Percentiles rank a stretch among this genome's conserved stretches.
These are phyloP conservation scores for Leccinum boreale DNA, from an alignment of 768 basidiomycete species.

Conservation along the genomic window DNA sequence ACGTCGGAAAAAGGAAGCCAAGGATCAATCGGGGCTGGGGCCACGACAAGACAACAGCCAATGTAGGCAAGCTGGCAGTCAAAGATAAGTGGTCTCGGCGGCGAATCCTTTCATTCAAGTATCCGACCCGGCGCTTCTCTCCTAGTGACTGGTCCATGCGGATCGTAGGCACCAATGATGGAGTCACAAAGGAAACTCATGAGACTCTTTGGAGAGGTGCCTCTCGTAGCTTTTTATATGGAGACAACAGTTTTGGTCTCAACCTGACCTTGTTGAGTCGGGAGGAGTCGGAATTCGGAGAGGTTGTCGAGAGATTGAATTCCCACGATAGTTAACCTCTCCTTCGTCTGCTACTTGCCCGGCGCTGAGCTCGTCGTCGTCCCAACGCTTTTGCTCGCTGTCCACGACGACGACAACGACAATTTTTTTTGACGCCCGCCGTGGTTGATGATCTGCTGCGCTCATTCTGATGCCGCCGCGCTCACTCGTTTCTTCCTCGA, in stretches of 20 bases:
- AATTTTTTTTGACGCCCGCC: conserved; percentile 6
- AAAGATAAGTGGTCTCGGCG: background rate
- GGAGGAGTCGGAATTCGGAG: conserved; percentile 24
- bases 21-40: background rate
- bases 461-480: conserved; percentile 48
- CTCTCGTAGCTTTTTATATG: too few species aligned
- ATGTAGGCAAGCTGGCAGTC: background rate
- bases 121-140: background rate
- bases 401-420: conserved; percentile 22
- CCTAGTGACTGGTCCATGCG: background rate
- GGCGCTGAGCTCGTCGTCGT: conserved; percentile 23
- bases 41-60: background rate
- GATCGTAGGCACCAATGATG: background rate
- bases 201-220: background rate
- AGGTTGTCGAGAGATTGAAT: background rate
- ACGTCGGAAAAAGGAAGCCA: background rate
- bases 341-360: conserved; percentile 2
- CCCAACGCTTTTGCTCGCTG: conserved; percentile 23
- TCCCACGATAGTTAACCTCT: conserved; percentile 29
- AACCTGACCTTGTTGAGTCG: background rate
- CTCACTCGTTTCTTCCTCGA: conserved; percentile 37
- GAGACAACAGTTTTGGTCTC: too few species aligned
- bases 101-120: background rate
- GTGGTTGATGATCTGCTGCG: conserved; percentile 28
- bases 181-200: background rate